These are phyloP conservation scores for Penicillium cosmopolitanum DNA, from an alignment of 495 filamentous ascomycete species.

Conservation along the genomic window DNA sequence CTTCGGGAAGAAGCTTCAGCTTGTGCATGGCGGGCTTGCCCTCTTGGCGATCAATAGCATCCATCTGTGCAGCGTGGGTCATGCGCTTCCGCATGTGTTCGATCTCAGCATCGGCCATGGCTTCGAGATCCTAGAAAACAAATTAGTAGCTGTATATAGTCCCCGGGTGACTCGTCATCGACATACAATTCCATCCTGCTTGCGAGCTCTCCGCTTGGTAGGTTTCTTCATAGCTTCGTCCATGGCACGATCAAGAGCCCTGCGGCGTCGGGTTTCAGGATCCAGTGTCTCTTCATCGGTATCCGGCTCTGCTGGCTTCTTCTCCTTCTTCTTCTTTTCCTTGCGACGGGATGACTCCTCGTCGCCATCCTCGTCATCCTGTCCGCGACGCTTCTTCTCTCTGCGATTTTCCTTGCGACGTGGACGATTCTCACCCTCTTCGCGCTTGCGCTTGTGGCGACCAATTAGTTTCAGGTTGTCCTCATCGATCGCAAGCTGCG, in stretches of 20 bases:
- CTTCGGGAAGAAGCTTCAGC: slow-evolving; percentile 91
- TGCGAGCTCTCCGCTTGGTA: slow-evolving; percentile 72
- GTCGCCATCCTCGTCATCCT: slow-evolving; percentile 55
- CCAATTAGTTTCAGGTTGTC: slow-evolving; percentile 77
- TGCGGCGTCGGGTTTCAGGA: slow-evolving; percentile 63
- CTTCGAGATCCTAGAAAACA: slow-evolving; percentile 75
- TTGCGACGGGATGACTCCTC: slow-evolving; percentile 60
- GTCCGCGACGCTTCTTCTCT: slow-evolving; percentile 72
- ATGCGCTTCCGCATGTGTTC: slow-evolving; percentile 86
- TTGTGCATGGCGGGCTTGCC: slow-evolving; percentile 87
- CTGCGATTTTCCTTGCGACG: slow-evolving; percentile 77
- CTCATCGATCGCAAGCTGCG: slow-evolving; percentile 81
- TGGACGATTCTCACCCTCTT: slow-evolving; percentile 57
- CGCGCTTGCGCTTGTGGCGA: slow-evolving; percentile 80
- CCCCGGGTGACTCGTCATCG: background rate
- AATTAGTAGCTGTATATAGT: background rate
- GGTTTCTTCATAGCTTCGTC: slow-evolving; percentile 83
- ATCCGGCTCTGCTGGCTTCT: slow-evolving; percentile 47
- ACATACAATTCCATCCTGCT: slow-evolving; percentile 86
- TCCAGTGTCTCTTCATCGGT: slow-evolving; percentile 64
- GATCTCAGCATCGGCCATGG: slow-evolving; percentile 86
- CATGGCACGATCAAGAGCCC: slow-evolving; percentile 83
- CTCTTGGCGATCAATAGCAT: slow-evolving; percentile 75
- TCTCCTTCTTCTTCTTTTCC: slow-evolving; percentile 51
- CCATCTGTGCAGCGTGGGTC: slow-evolving; percentile 86